phyloP scores from a whole-genome alignment of 1,139 yeast species.

The Blastobotrys indianensis region DNA sequence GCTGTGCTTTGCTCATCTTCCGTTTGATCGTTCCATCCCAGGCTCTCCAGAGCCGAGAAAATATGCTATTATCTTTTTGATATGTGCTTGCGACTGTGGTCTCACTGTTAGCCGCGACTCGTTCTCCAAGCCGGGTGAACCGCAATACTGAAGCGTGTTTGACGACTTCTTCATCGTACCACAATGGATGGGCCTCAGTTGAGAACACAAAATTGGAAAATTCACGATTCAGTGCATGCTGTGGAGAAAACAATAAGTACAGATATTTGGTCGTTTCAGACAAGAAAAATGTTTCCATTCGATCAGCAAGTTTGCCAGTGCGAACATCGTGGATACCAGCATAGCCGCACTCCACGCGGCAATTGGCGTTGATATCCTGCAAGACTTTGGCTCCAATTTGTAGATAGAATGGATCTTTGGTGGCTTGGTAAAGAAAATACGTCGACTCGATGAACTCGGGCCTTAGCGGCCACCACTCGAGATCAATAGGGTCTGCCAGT shows the following conservation, averaged over 20 bases:
- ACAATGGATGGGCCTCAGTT: slow-evolving; percentile 90
- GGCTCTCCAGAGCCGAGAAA: slow-evolving; percentile 5
- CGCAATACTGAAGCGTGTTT: slow-evolving; percentile 20
- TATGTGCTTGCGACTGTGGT: slow-evolving; percentile 1
- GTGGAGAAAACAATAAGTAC: slow-evolving; percentile 70
- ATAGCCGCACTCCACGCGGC: slow-evolving; percentile 67
- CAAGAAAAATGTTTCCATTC: slow-evolving; percentile 89
- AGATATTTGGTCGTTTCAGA: slow-evolving; percentile 83
- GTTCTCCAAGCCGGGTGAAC: slow-evolving; percentile 15
- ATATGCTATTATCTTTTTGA: slow-evolving; percentile 1
- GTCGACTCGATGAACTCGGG: slow-evolving; percentile 92
- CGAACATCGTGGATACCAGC: slow-evolving; percentile 69
- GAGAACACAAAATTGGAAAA: slow-evolving; percentile 68
- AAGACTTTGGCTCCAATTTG: slow-evolving; percentile 66
- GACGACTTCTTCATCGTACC: slow-evolving; percentile 43
- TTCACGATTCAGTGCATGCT: slow-evolving; percentile 48
- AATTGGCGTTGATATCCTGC: slow-evolving; percentile 47
- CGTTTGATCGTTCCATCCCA: slow-evolving; percentile 5
- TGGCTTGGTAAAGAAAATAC: slow-evolving; percentile 75
- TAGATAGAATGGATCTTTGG: slow-evolving; percentile 77
- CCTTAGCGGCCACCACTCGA: slow-evolving; percentile 89
- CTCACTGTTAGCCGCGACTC: background rate
- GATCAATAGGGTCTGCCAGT: slow-evolving; percentile 21
- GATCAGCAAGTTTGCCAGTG: slow-evolving; percentile 57
- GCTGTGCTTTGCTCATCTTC: background rate